Base-by-base conservation (phyloP, 2,329 filamentous ascomycete species). In the Fusarium penzigii region DNA sequence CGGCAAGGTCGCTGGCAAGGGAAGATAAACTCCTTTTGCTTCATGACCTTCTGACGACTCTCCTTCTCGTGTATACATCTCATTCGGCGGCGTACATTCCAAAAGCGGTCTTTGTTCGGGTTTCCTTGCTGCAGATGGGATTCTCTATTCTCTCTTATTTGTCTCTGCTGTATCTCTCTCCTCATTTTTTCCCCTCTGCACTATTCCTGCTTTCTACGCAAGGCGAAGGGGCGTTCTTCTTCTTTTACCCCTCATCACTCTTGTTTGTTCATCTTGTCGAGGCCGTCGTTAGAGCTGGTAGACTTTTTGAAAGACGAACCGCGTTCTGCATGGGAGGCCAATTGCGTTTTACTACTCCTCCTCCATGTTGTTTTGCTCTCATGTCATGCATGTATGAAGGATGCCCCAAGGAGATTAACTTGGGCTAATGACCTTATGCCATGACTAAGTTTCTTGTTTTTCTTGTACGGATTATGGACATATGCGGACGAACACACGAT, bases 1-100 rank as follows among this genome's bases (percentile, higher is more conserved):
- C 42, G 68, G 65, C 50, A 68, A 64, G 49, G 61, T 63, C 43
- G 53, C 58, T 16, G 61, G 55, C 20, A 68, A 64, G 44, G 53
- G 55, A 41, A 57, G 54, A 55, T 58, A 39, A 45, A 45, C 38
- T 16, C 8, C 36, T 20, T 50, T 34, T 32, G 49, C 38, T 36
- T 36, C 13, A 9, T 14, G 32, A 12, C 32, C 13, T 36, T 36
- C 32, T 9, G 32, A 36, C 32, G 4, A 5, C 32, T 11, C 10
- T 11, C 7, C 7, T 25, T 25, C 20, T 25, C 20, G 10, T 6
- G 5, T 17, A 32, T n/a, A 13, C 34, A 20, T 29, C 9, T 17
- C 32, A n/a, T 20, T 40, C 39, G 17, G 39, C 36, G 45, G 49
- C 40, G 42, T 39, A 29, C 38, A 39, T 40, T 20, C 34, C 17